Evolutionary conservation across 805 yeast species (phyloP).

Genomic region (Ogataea pignaliae): DNA sequence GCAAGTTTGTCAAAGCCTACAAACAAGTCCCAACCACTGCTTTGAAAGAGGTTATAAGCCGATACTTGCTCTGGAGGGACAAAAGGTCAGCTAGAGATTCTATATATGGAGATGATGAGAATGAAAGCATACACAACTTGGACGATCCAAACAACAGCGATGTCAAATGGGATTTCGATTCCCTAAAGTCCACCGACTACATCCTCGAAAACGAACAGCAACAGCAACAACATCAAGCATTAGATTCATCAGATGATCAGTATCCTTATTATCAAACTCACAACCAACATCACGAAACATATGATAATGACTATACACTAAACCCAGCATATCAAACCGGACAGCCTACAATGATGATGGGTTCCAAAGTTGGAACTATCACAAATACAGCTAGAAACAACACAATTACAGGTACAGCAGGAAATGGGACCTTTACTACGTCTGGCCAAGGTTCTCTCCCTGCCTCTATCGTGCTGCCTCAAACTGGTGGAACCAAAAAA

Average conservation of each 20-base stretch:
- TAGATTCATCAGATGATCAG: too few species aligned
- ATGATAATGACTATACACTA: constrained; percentile 12
- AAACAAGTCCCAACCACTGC: constrained; percentile 54
- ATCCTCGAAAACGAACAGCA: constrained; percentile 57
- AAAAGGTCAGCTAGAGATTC: constrained; percentile 53
- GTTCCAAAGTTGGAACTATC: constrained; percentile 13
- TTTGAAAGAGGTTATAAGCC: constrained; percentile 68
- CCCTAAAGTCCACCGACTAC: constrained; percentile 68
- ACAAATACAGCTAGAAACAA: constrained; percentile 14
- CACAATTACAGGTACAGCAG: constrained; percentile 6
- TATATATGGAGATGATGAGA: constrained; percentile 40
- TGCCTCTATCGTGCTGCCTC: neutral
- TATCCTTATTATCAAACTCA: neutral
- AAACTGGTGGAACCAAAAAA: constrained; percentile 20
- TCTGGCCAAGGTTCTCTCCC: constrained; percentile 1
- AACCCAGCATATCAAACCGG: constrained; percentile 13
- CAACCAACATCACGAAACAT: constrained; percentile 5
- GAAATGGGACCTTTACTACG: constrained; percentile 1
- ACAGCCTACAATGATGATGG: constrained; percentile 12
- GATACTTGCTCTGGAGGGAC: constrained; percentile 75
- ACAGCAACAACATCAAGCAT: neutral
- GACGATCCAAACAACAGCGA: constrained; percentile 30
- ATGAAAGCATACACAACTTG: constrained; percentile 22
- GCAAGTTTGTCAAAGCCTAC: constrained; percentile 65
- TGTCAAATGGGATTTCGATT: constrained; percentile 88